These are phyloP conservation scores for Moniliella sp. DNA, from an alignment of 1,284 basidiomycete species.

Conservation along the genomic window DNA sequence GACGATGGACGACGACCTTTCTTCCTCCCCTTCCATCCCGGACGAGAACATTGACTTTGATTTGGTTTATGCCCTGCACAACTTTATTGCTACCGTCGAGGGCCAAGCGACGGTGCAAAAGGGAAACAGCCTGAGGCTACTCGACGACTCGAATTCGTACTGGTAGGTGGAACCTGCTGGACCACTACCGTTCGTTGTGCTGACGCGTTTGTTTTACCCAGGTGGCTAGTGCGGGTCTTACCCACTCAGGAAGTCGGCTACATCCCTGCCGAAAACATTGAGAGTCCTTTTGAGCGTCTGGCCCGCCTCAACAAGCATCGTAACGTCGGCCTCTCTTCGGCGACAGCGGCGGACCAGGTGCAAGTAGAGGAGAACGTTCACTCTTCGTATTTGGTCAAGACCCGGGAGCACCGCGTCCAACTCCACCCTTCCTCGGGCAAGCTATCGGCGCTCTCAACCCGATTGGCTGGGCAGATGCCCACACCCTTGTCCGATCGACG, in stretches of 20 bases:
- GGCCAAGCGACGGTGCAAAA: slow-evolving; percentile 32
- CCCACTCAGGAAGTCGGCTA: slow-evolving; percentile 76
- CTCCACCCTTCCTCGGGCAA: slow-evolving; percentile 27
- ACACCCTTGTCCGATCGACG: too few species aligned
- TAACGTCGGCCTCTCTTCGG: slow-evolving; percentile 52
- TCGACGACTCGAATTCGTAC: slow-evolving; percentile 33
- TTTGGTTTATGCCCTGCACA: slow-evolving; percentile 32
- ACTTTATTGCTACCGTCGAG: slow-evolving; percentile 30
- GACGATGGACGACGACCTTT: slow-evolving; percentile 24
- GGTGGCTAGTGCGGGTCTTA: slow-evolving; percentile 31
- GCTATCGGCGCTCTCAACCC: slow-evolving; percentile 22
- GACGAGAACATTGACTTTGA: slow-evolving; percentile 34
- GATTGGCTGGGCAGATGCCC: slow-evolving; percentile 12
- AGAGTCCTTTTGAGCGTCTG: slow-evolving; percentile 83
- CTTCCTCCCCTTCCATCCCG: slow-evolving; percentile 28
- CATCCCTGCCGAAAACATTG: slow-evolving; percentile 96
- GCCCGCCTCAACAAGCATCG: slow-evolving; percentile 88
- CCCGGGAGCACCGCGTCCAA: slow-evolving; percentile 10
- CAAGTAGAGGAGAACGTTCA: slow-evolving; percentile 14
- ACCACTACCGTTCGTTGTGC: too few species aligned
- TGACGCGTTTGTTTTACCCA: too few species aligned
- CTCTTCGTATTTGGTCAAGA: slow-evolving; percentile 22
- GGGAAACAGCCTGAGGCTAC: slow-evolving; percentile 28
- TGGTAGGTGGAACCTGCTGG: slow-evolving; percentile 6
- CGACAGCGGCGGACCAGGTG: slow-evolving; percentile 28